Conservation (phyloP, 768 basidiomycete genomes). For the Lentinula boryana region DNA sequence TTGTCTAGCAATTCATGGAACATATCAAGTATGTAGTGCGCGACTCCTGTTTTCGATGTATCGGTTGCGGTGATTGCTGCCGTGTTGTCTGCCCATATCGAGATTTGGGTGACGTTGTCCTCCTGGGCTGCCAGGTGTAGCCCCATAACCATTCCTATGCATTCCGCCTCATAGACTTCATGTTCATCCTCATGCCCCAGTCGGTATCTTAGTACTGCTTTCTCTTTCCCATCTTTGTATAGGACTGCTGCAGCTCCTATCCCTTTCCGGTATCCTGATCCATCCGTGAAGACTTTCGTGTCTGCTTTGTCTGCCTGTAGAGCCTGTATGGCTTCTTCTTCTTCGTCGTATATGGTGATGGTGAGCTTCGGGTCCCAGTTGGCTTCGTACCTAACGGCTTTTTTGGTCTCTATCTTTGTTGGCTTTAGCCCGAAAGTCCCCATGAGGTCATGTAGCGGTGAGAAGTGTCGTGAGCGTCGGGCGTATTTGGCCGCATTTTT, state of each 20-base stretch:
- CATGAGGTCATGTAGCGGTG: conserved; percentile 3
- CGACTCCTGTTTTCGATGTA: neutral
- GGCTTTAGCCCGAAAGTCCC: conserved; percentile 1
- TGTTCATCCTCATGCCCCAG: neutral
- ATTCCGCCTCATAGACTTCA: neutral
- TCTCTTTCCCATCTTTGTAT: neutral
- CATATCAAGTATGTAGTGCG: neutral
- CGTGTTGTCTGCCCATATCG: neutral
- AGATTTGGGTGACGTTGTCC: neutral
- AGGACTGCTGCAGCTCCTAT: conserved; percentile 8
- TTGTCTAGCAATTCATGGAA: neutral
- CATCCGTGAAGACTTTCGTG: conserved; percentile 9
- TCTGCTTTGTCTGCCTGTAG: neutral
- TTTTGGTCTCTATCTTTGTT: neutral
- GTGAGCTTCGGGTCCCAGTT: neutral
- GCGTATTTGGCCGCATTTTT: neutral
- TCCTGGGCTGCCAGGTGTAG: neutral
- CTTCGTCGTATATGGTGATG: neutral
- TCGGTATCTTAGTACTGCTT: neutral
- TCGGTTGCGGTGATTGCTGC: neutral
- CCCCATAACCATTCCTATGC: neutral
- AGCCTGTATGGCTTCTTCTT: neutral
- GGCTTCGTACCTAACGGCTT: neutral
- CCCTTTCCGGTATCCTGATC: conserved; percentile 5
- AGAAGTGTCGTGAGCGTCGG: neutral